A percentile compares a stretch with the other conserved stretches of the same genome.
phyloP scores from a whole-genome alignment of 2,329 filamentous ascomycete species.

The Bimuria novae-zelandiae region DNA sequence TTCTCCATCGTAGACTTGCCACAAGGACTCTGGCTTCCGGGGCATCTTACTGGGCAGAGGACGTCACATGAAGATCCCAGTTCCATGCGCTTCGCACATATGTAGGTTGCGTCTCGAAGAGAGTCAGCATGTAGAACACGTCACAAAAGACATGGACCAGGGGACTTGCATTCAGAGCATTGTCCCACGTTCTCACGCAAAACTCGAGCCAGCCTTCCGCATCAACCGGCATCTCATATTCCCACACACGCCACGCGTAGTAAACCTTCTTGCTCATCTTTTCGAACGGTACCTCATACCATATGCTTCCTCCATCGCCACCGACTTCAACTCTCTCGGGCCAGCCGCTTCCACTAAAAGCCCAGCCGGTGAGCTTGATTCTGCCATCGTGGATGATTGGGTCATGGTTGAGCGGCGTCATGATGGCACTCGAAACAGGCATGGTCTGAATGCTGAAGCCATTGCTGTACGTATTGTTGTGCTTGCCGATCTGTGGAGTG shows the following conservation, averaged over 20 bases:
- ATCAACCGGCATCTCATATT: constrained; percentile 63
- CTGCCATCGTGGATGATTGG: constrained; percentile 64
- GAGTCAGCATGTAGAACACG: constrained; percentile 19
- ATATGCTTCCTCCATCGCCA: constrained; percentile 65
- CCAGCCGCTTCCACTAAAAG: constrained; percentile 52
- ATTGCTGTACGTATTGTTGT: constrained; percentile 64
- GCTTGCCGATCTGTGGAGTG: constrained; percentile 69
- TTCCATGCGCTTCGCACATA: constrained; percentile 57
- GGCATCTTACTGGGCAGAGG: constrained; percentile 57
- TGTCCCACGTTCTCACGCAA: constrained; percentile 51
- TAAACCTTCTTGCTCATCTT: constrained; percentile 65
- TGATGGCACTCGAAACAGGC: constrained; percentile 70
- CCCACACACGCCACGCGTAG: constrained; percentile 69
- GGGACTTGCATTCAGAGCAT: constrained; percentile 47
- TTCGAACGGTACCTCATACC: constrained; percentile 66
- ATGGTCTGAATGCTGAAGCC: constrained; percentile 73
- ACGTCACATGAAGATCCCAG: constrained; percentile 69
- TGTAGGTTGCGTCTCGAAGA: constrained; percentile 47
- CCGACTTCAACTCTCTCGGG: constrained; percentile 67
- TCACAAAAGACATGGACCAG: neutral
- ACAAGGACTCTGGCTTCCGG: neutral
- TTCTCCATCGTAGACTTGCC: neutral
- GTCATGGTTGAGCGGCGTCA: constrained; percentile 64
- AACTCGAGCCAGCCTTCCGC: constrained; percentile 54
- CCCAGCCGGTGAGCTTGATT: constrained; percentile 58